Percentiles rank a stretch among this genome's conserved stretches.
These are phyloP conservation scores for Favolaschia claudopus DNA, from an alignment of 768 basidiomycete genomes.

Conservation along the genomic window DNA sequence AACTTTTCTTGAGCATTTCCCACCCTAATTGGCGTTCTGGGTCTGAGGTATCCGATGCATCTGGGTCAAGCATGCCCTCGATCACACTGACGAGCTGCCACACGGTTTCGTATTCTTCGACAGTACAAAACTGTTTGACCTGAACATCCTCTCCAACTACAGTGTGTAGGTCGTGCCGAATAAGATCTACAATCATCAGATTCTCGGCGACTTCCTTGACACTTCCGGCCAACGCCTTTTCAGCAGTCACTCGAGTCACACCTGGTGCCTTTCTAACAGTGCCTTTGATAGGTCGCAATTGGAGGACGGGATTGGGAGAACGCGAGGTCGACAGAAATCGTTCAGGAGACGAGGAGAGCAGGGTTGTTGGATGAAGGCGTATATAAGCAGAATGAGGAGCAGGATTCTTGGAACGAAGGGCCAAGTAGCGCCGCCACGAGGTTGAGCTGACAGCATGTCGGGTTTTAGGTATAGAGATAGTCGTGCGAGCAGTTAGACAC, in stretches of 20 bases:
- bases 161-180: constrained; percentile 89
- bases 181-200: constrained; percentile 97
- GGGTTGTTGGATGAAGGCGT: constrained; percentile 75
- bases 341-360: constrained; percentile 91
- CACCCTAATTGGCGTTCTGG: constrained; percentile 68
- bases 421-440: constrained; percentile 80
- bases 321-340: constrained; percentile 87
- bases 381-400: constrained; percentile 89
- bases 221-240: constrained; percentile 66
- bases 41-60: constrained; percentile 37
- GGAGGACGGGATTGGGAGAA: constrained; percentile 68
- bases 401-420: constrained; percentile 78
- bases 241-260: constrained; percentile 70
- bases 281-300: constrained; percentile 95
- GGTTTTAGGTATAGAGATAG: constrained; percentile 54
- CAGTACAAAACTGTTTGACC: constrained; percentile 84
- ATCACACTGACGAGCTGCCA: constrained; percentile 97
- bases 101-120: constrained; percentile 94
- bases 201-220: constrained; percentile 96
- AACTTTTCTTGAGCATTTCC: constrained; percentile 77
- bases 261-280: constrained; percentile 78
- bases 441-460: constrained; percentile 39
- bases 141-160: constrained; percentile 83
- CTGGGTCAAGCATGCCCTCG: constrained; percentile 64
- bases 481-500: constrained; percentile 83